Evolutionary conservation across 306 rosid genomes (phyloP), one percentile per base, ranked within the genome.

Genomic region (Quercus glauca): DNA sequence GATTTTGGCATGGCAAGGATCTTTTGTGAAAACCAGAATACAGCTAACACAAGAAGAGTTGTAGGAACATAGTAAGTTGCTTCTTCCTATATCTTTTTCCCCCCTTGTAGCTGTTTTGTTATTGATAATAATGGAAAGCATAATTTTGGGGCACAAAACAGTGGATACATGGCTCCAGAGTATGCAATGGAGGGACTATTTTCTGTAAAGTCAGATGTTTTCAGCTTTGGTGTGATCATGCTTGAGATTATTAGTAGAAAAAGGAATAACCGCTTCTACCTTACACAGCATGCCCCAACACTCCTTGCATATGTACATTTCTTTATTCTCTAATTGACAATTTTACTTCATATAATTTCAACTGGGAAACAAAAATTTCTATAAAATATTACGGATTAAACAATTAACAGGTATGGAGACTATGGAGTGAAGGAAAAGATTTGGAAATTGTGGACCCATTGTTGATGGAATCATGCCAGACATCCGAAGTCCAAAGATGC

Each of bases 1-100:
- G 90, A 87, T 76, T 90, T 90, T 55, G 91, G 92, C 59, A 83
- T 88, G 87, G 88, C 91, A 0, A 86, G 92, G 37, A 90, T 88
- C 33, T 86, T 90, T 83, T 72, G 57, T 23, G 89, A 83, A 43
- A 83, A 86, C 23, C 90, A 90, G 10, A 85, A 77, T 78, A 58
- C 76, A 4, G 83, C 89, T 61, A 84, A 88, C 67, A 90, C 89
- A 1, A 90, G 83, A 81, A 90, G 87, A 79, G 84, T 88, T 57
- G 89, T 83, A 17, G 94, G 94, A 83, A 90, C 92, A 41, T 80
- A 80, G 92, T 88, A 78, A 81, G 92, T 10, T 14, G 49, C 45
- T 33, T n/a, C 33, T 53, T 53, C 72, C 23, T 28, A 23, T 49
- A 12, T 49, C 14, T 12, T 41, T 41, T 41, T 1, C 10, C 45